Evolutionary conservation across 2,329 filamentous ascomycete species (phyloP).

Genomic region (Phialophora macrospora): DNA sequence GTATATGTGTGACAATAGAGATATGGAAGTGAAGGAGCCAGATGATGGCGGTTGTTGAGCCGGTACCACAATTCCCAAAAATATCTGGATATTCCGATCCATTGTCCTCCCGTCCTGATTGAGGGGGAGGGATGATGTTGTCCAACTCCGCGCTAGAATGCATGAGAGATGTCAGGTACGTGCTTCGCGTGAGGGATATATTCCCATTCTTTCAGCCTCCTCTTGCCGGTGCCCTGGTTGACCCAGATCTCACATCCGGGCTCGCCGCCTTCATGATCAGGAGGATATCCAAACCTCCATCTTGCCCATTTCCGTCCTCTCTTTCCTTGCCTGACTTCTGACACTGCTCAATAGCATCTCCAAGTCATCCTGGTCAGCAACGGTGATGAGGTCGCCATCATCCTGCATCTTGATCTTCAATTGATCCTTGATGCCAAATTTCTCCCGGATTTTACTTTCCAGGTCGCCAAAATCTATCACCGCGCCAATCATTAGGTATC

Average conservation of each 20-base stretch:
- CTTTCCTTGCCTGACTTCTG: constrained; percentile 70
- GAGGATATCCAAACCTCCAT: constrained; percentile 75
- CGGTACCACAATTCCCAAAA: background rate
- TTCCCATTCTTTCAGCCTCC: constrained; percentile 1
- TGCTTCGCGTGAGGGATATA: background rate
- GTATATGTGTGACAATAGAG: constrained; percentile 8
- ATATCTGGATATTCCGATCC: constrained; percentile 2
- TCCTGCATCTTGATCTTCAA: constrained; percentile 90
- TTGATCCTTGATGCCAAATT: constrained; percentile 71
- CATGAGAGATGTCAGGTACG: constrained; percentile 3
- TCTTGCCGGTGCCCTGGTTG: background rate
- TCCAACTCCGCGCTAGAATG: constrained; percentile 22
- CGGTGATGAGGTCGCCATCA: constrained; percentile 86
- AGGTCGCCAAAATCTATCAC: constrained; percentile 75
- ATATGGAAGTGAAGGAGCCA: constrained; percentile 10
- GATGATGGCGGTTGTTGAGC: constrained; percentile 2
- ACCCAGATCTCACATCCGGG: background rate
- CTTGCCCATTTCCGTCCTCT: constrained; percentile 83
- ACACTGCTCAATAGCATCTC: constrained; percentile 80
- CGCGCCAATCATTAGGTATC: constrained; percentile 80
- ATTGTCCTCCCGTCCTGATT: background rate
- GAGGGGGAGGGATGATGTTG: constrained; percentile 10
- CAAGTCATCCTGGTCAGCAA: constrained; percentile 94
- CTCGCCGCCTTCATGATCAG: background rate
- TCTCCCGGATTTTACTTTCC: constrained; percentile 77